These are phyloP conservation scores for Cerrena zonata DNA, from an alignment of 1,284 basidiomycete species.

Conservation along the genomic window DNA sequence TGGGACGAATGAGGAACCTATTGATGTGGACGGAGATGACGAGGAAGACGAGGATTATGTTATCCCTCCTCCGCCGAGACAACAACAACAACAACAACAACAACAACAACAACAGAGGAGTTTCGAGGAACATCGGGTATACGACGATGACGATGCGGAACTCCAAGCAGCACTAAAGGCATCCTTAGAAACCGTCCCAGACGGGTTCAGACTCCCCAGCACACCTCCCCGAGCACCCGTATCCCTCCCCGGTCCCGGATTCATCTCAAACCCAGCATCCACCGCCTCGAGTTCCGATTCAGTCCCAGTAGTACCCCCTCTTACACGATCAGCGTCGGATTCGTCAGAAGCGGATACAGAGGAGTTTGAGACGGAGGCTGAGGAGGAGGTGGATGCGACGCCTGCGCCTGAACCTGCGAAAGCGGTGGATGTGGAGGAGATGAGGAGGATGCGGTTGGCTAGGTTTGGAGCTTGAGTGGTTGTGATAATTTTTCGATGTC, in stretches of 20 bases:
- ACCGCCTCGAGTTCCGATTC: slow-evolving; percentile 10
- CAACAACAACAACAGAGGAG: too few relatives aligned
- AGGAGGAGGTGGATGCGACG: slow-evolving; percentile 22
- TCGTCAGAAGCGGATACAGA: neutral
- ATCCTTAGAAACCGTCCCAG: slow-evolving; percentile 65
- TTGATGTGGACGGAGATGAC: slow-evolving; percentile 33
- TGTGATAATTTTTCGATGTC: slow-evolving; percentile 7
- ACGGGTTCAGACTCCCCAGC: slow-evolving; percentile 41
- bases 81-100: too few relatives aligned
- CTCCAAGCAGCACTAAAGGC: slow-evolving; percentile 80
- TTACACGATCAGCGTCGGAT: neutral
- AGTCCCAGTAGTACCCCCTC: neutral
- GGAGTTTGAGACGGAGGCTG: slow-evolving; percentile 22
- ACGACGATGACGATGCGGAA: slow-evolving; percentile 84
- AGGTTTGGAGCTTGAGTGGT: slow-evolving; percentile 68
- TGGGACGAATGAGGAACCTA: slow-evolving; percentile 33
- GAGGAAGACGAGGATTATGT: slow-evolving; percentile 19
- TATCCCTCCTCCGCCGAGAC: neutral
- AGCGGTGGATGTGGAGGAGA: slow-evolving; percentile 64
- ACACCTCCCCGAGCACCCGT: slow-evolving; percentile 18
- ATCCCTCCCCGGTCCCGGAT: slow-evolving; percentile 10
- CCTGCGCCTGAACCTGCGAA: slow-evolving; percentile 22
- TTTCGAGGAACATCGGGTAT: slow-evolving; percentile 34
- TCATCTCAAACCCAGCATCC: slow-evolving; percentile 15
- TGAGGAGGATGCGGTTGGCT: slow-evolving; percentile 70